phyloP scores from a whole-genome alignment of 306 rosid species.

The Cicer bijugum region DNA sequence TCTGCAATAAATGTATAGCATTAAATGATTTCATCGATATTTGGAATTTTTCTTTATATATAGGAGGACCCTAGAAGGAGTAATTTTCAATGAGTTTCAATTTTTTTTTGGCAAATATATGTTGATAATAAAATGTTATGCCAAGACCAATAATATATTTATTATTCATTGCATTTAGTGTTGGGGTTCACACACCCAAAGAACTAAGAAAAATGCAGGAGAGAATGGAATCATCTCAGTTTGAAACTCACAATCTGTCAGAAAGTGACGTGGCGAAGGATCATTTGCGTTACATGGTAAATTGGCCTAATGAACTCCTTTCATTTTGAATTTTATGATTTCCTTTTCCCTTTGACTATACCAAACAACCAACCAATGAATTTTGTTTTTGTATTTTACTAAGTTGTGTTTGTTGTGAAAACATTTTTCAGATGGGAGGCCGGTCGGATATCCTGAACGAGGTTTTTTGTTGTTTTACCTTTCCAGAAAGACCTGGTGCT shows the following conservation, averaged over 20 bases:
- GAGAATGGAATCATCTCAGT: conserved; percentile 68
- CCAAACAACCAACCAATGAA: conserved; percentile 4
- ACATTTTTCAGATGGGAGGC: conserved; percentile 80
- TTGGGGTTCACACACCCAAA: conserved; percentile 75
- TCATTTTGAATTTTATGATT: background rate
- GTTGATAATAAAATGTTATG: conserved; percentile 10
- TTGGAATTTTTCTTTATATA: too few relatives aligned
- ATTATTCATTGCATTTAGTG: conserved; percentile 54
- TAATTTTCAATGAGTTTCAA: background rate
- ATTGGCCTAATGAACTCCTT: background rate
- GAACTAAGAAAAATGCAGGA: conserved; percentile 69
- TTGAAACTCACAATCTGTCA: conserved; percentile 70
- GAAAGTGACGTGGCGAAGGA: conserved; percentile 86
- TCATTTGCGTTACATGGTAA: conserved; percentile 91
- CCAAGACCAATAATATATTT: conserved; percentile 4
- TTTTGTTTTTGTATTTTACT: conserved; percentile 16
- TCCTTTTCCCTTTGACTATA: conserved; percentile 22
- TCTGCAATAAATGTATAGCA: too few relatives aligned
- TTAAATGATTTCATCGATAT: too few relatives aligned
- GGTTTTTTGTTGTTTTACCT: conserved; percentile 82
- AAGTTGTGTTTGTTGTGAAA: conserved; percentile 41
- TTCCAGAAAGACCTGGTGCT: conserved; percentile 97
- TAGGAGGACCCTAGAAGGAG: too few relatives aligned
- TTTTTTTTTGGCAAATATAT: conserved; percentile 24
- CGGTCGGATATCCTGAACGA: conserved; percentile 65